Base-by-base conservation (phyloP, 2,329 filamentous ascomycete species). In the Penicillium sp. region DNA sequence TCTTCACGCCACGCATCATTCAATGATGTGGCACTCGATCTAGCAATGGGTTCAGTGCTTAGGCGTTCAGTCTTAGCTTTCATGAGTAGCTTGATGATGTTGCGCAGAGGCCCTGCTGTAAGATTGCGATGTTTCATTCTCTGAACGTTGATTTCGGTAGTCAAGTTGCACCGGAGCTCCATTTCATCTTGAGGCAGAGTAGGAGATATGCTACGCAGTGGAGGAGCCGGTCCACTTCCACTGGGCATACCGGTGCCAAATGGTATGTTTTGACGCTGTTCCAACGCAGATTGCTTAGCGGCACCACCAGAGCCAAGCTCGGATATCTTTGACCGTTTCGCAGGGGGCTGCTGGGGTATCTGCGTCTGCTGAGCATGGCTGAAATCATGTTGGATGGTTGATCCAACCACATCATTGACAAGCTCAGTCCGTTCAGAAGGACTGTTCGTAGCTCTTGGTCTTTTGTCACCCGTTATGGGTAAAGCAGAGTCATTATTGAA, bases 121-220 rank as follows among this genome's bases (percentile, higher is more conserved):
- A 54, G 19, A 34, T 49, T 41, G 27, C 44, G 51, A 33, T 33
- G 16, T 2, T 16, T 54, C 21, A 8, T 25, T 41, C 51, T 54
- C 27, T 49, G 44, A 1, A 54, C 19, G 10, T 54, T 54, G 10
- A 54, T 54, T 19, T 54, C 51, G 10, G 21, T 49, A 13, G 45
- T 54, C 36, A 54, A 21, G 36, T 54, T 33, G 41, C 51, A 54
- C 10, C 44, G 44, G 9, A 54, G 25, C 36, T 40, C 44, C 36
- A 6, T 54, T 34, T 54, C 51, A n/a, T 52, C 31, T 29, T 29
- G 21, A n/a, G 4, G 16, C 16, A 46, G 16, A 16, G 21, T 46
- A 15, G 50, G 40, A 36, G 50, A 46, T 36, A 46, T 13, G 27
- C 40, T 46, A 9, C 39, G 39, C 16, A 11, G 27, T 27, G 19